These are phyloP conservation scores for Phaffomyces antillensis DNA, from an alignment of 805 yeast genomes.

Conservation along the genomic window DNA sequence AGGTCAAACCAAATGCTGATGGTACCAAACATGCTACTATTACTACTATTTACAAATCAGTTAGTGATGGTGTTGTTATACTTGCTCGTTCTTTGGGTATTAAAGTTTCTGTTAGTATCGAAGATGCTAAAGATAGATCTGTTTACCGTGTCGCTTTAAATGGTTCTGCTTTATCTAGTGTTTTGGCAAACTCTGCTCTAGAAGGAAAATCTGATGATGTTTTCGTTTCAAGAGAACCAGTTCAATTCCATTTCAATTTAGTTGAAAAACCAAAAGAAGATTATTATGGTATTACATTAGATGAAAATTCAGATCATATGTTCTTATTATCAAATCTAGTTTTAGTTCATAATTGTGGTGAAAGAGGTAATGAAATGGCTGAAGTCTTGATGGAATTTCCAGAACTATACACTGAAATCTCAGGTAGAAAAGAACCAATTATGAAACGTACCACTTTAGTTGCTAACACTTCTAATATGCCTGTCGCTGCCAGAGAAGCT, in stretches of 20 bases:
- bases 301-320: slow-evolving; percentile 33
- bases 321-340: slow-evolving; percentile 34
- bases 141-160: slow-evolving; percentile 14
- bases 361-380: slow-evolving; percentile 98
- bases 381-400: slow-evolving; percentile 99
- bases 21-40: slow-evolving; percentile 22
- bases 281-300: slow-evolving; percentile 35
- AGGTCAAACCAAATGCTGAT: slow-evolving; percentile 16
- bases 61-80: slow-evolving; percentile 30
- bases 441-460: slow-evolving; percentile 99
- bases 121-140: slow-evolving; percentile 13
- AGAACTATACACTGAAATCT: slow-evolving; percentile 83
- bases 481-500: slow-evolving; percentile 99
- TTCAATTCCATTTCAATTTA: slow-evolving; percentile 26
- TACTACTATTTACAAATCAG: slow-evolving; percentile 25
- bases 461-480: slow-evolving; percentile 99
- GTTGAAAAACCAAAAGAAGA: slow-evolving; percentile 20
- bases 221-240: slow-evolving; percentile 6
- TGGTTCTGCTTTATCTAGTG: slow-evolving; percentile 23
- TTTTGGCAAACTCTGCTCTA: slow-evolving; percentile 23
- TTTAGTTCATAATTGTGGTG: slow-evolving; percentile 54
- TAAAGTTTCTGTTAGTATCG: slow-evolving; percentile 25
- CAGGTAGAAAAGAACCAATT: slow-evolving; percentile 94
- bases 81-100: slow-evolving; percentile 40
- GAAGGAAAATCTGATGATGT: slow-evolving; percentile 11